Base-by-base conservation (phyloP, 805 yeast species). In the Candida boidinii region DNA sequence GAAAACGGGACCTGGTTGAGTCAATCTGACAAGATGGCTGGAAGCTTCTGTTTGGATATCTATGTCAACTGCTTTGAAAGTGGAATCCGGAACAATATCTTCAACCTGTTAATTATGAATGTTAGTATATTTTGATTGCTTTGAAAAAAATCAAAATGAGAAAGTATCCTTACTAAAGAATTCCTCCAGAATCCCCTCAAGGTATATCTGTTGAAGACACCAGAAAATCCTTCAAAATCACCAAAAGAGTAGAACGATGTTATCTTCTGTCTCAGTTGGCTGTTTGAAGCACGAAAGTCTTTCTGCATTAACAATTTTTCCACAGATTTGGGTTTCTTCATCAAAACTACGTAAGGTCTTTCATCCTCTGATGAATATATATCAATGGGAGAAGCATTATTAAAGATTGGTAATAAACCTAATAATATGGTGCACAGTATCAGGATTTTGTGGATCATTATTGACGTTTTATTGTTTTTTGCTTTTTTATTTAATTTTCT, bases 211-310 rank as follows among this genome's bases (percentile, higher is more conserved):
- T 77, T 60, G 49, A 79, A 73, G 34, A 66, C 67, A 1, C 87
- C 86, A 0, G 79, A 66, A 39, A 86, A 72, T 0, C 82, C 94
- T 41, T 70, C 73, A 48, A 83, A 80, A 16, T 65, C 66, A 1
- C 94, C 94, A 46, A 85, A 74, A 0, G 81, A 66, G 42, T 75
- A 75, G 10, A 70, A 60, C 35, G 68, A 64, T 10, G 64, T 60
- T 18, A 83, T 67, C 26, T 63, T 53, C 24, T 66, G 60, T 39
- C 72, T 51, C 33, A 68, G 55, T 45, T 73, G 68, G 19, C 69
- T 58, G 22, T 58, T 39, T 4, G 52, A 42, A 28, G 42, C 56
- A 8, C 49, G 39, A 21, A 36, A 39, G 25, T 62, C 49, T 30
- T 70, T 75, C 42, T 66, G 67, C 2, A 58, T 51, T 40, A 73